Evolutionary conservation across 2,329 filamentous ascomycete species (phyloP).

Genomic region (Elsinoe fawcettii): DNA sequence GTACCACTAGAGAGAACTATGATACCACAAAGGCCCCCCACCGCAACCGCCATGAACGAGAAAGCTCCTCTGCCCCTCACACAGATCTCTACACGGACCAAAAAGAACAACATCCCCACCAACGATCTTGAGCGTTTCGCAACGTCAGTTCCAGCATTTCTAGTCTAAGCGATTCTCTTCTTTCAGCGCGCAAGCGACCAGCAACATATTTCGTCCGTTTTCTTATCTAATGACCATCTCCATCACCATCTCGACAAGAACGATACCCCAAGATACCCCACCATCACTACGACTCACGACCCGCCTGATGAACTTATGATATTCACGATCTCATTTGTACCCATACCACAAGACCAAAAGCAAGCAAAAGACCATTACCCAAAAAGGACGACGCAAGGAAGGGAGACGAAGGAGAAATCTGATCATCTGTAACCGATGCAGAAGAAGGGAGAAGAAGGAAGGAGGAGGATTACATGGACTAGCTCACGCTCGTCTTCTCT

Average conservation of each 20-base stretch:
- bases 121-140: not conserved
- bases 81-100: not conserved
- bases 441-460: not conserved
- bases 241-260: not conserved
- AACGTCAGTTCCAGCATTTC: not conserved
- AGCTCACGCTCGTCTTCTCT: not conserved
- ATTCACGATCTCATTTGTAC: conserved; percentile 6
- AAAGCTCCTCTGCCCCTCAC: not conserved
- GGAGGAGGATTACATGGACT: not conserved
- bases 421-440: not conserved
- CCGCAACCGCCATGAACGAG: too few species aligned
- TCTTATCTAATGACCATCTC: not conserved
- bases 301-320: not conserved
- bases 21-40: too few species aligned
- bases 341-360: not conserved
- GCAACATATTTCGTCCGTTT: not conserved
- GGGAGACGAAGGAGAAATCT: not conserved
- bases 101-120: not conserved
- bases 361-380: not conserved
- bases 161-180: not conserved
- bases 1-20: not conserved
- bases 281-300: conserved; percentile 1
- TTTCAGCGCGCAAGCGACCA: not conserved
- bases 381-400: not conserved
- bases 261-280: not conserved